These are phyloP conservation scores for Microcera coccophila DNA, from an alignment of 2,329 filamentous ascomycete genomes.

Conservation along the genomic window DNA sequence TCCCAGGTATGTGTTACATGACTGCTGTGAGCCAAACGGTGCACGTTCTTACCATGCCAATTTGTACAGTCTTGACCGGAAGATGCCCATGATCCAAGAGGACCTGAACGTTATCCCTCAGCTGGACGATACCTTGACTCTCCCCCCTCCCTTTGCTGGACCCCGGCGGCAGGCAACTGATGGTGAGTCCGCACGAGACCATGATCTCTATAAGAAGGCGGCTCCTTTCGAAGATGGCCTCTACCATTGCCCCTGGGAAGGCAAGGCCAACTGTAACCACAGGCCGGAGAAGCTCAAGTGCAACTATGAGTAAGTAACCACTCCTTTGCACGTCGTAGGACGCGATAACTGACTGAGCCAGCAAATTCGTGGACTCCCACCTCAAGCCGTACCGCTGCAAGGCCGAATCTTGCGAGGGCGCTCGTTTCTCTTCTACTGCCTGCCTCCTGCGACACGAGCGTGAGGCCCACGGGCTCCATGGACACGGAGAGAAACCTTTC, in stretches of 20 bases:
- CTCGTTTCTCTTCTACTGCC: constrained; percentile 90
- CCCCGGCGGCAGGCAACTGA: constrained; percentile 49
- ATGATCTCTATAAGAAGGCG: constrained; percentile 67
- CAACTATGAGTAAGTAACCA: constrained; percentile 85
- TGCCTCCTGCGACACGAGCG: constrained; percentile 92
- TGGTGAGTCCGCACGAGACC: constrained; percentile 58
- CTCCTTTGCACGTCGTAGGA: not conserved
- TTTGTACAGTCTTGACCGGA: constrained; percentile 30
- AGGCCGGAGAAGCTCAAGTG: constrained; percentile 95
- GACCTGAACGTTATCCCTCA: constrained; percentile 22
- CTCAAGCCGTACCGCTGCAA: constrained; percentile 96
- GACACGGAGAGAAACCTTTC: constrained; percentile 88
- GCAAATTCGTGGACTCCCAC: constrained; percentile 97
- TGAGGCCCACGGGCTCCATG: constrained; percentile 93
- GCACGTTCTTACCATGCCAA: constrained; percentile 21
- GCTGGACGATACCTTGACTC: constrained; percentile 29
- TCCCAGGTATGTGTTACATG: constrained; percentile 47
- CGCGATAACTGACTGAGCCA: constrained; percentile 38
- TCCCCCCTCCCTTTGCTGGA: constrained; percentile 37
- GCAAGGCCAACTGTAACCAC: constrained; percentile 71
- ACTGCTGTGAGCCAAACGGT: constrained; percentile 2
- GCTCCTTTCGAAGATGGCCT: constrained; percentile 65
- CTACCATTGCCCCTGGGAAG: constrained; percentile 89
- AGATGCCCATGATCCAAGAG: constrained; percentile 29
- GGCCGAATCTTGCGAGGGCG: constrained; percentile 74